Percentiles rank a stretch among this genome's conserved stretches.
These are phyloP conservation scores for Phoma herbarum DNA, from an alignment of 2,329 filamentous ascomycete genomes.

Conservation along the genomic window DNA sequence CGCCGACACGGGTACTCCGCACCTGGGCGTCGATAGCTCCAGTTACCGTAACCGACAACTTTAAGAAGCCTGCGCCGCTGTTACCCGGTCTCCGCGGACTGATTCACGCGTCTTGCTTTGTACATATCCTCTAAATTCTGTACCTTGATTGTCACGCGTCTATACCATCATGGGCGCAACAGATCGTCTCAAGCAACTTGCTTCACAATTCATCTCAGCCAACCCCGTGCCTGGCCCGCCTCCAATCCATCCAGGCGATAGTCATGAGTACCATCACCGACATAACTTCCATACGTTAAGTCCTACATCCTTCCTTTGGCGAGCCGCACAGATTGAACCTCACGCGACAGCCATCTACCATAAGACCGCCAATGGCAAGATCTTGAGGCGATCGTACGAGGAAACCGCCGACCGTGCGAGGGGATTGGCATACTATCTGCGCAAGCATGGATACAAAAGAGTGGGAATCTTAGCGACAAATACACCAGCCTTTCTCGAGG, in stretches of 20 bases:
- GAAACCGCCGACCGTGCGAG: slow-evolving; percentile 86
- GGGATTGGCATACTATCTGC: slow-evolving; percentile 87
- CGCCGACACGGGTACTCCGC: slow-evolving; percentile 26
- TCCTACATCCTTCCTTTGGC: slow-evolving; percentile 85
- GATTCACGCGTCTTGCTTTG: neutral
- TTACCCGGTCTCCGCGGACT: neutral
- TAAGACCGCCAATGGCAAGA: slow-evolving; percentile 77
- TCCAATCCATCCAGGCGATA: slow-evolving; percentile 50
- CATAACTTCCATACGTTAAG: slow-evolving; percentile 80
- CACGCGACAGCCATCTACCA: slow-evolving; percentile 83
- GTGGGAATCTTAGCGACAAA: slow-evolving; percentile 91
- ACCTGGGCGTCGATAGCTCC: slow-evolving; percentile 26
- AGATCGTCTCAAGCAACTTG: slow-evolving; percentile 49
- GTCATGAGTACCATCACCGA: slow-evolving; percentile 54
- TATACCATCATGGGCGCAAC: slow-evolving; percentile 23
- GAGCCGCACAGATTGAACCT: slow-evolving; percentile 88
- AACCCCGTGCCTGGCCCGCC: slow-evolving; percentile 41
- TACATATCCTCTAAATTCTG: neutral
- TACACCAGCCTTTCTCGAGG: slow-evolving; percentile 92
- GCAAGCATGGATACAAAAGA: slow-evolving; percentile 74
- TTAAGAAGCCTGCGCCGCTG: slow-evolving; percentile 18
- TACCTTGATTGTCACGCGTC: neutral
- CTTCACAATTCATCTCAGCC: slow-evolving; percentile 49
- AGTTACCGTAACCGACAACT: slow-evolving; percentile 4
- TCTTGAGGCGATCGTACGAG: slow-evolving; percentile 78